Evolutionary conservation across 208 protist species (phyloP).

Genomic region (Leishmania tropica): DNA sequence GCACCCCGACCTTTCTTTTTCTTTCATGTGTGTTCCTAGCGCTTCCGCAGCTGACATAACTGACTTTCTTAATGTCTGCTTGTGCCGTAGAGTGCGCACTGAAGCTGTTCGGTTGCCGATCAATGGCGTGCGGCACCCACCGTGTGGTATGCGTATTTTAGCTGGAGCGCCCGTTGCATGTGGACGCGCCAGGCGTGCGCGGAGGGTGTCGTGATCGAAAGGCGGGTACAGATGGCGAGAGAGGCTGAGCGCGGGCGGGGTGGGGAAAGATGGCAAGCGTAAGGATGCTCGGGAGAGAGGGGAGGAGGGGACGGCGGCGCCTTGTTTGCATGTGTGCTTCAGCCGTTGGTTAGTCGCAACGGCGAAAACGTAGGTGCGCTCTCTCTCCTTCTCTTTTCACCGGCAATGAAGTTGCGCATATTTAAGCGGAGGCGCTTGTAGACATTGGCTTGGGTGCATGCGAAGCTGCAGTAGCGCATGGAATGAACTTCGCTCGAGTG

Average conservation of each 20-base stretch:
- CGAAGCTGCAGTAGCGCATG: not conserved
- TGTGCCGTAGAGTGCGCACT: not conserved
- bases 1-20: not conserved
- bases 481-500: not conserved
- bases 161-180: not conserved
- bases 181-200: not conserved
- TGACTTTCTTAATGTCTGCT: not conserved
- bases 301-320: not conserved
- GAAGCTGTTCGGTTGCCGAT: not conserved
- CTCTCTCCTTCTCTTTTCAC: not conserved
- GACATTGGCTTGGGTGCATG: not conserved
- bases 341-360: not conserved
- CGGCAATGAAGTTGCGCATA: not conserved
- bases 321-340: not conserved
- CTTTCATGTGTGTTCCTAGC: not conserved
- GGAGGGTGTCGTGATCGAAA: not conserved
- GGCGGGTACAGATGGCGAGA: not conserved
- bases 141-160: not conserved
- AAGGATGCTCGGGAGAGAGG: not conserved
- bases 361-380: not conserved
- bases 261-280: not conserved
- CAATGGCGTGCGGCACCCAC: not conserved
- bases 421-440: not conserved
- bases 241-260: not conserved
- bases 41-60: not conserved